phyloP scores from a whole-genome alignment of 257 asterid genomes.

The Nicotiana obtusifolia region DNA sequence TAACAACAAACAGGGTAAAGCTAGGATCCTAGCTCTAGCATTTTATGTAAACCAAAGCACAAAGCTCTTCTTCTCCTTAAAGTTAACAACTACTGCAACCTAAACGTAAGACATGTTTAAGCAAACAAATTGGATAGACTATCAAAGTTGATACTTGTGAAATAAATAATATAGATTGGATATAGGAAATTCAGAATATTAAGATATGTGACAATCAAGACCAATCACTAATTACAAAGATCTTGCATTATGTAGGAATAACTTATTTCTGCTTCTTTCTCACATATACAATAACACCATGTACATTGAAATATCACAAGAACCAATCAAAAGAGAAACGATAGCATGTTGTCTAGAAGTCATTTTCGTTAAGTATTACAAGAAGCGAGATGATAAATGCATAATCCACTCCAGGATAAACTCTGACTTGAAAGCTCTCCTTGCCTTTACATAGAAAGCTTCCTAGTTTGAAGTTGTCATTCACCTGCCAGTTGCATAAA shows the following conservation, averaged over 20 bases:
- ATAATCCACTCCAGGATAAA: constrained; percentile 38
- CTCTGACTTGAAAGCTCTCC: constrained; percentile 35
- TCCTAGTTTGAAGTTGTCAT: constrained; percentile 27
- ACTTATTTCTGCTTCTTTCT: too few species aligned
- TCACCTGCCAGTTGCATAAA: constrained; percentile 20
- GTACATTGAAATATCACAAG: neutral
- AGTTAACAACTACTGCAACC: neutral
- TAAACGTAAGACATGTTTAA: neutral
- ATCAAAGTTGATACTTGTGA: neutral
- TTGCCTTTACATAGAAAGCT: constrained; percentile 17
- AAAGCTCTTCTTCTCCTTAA: neutral
- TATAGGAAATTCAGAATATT: neutral
- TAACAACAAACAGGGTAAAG: too few species aligned
- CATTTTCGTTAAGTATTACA: constrained; percentile 33
- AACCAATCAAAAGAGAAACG: neutral
- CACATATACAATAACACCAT: neutral
- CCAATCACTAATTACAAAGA: neutral
- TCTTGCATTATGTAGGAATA: neutral
- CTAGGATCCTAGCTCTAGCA: too few species aligned
- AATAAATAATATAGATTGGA: too few species aligned
- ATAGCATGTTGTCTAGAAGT: neutral
- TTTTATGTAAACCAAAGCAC: neutral
- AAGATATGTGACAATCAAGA: neutral
- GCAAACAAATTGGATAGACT: too few species aligned
- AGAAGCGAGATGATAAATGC: constrained; percentile 32